phyloP scores from a whole-genome alignment of 2,329 filamentous ascomycete genomes.

The Aspergillus awamori region DNA sequence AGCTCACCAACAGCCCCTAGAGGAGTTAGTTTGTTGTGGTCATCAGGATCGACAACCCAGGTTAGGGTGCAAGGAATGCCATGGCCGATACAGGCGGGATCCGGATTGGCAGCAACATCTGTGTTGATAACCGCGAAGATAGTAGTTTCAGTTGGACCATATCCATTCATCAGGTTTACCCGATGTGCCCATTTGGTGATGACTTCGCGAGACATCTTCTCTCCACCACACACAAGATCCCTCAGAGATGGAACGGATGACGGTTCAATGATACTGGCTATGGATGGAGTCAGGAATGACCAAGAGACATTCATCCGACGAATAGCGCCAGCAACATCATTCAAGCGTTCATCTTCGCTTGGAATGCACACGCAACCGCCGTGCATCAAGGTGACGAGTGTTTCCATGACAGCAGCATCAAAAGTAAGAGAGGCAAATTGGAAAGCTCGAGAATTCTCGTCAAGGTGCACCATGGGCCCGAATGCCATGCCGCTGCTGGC shows the following conservation, averaged over 20 bases:
- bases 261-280: constrained; percentile 45
- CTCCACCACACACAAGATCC: constrained; percentile 49
- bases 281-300: constrained; percentile 50
- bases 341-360: constrained; percentile 49
- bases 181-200: constrained; percentile 66
- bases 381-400: constrained; percentile 41
- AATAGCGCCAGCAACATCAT: constrained; percentile 52
- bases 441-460: constrained; percentile 34
- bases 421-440: constrained; percentile 53
- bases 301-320: constrained; percentile 55
- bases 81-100: constrained; percentile 26
- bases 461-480: constrained; percentile 30
- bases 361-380: constrained; percentile 55
- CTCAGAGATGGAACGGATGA: constrained; percentile 46
- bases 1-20: constrained; percentile 42
- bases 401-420: constrained; percentile 47
- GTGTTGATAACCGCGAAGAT: constrained; percentile 36
- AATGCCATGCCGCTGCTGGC: constrained; percentile 38
- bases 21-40: constrained; percentile 37
- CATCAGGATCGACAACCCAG: constrained; percentile 39
- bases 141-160: constrained; percentile 43
- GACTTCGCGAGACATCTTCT: constrained; percentile 72
- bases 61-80: constrained; percentile 27
- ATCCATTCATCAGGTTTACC: constrained; percentile 43
- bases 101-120: constrained; percentile 29